Evolutionary conservation across 257 asterid genomes (phyloP).

Genomic region (Ligustrum vulgare): DNA sequence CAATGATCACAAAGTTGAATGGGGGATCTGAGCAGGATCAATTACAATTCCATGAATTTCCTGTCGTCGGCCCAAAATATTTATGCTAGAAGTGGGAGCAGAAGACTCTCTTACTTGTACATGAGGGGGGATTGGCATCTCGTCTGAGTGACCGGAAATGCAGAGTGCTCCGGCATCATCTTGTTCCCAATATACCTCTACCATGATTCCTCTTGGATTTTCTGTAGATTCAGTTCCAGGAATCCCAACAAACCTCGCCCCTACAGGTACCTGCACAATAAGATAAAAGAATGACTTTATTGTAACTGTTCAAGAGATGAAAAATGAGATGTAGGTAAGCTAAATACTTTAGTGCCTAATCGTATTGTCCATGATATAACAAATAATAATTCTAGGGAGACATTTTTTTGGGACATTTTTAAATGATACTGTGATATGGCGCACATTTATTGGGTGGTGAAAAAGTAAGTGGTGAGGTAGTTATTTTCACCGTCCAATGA

Average conservation of each 20-base stretch:
- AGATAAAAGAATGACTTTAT: background rate
- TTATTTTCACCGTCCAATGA: no score
- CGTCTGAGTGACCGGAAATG: slow-evolving; percentile 66
- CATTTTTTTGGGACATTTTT: no score
- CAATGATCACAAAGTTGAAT: slow-evolving; percentile 31
- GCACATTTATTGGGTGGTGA: no score
- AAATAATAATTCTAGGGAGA: no score
- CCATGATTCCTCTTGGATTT: slow-evolving; percentile 66
- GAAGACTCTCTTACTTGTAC: slow-evolving; percentile 42
- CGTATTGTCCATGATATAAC: no score
- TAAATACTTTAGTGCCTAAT: no score
- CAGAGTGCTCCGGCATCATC: slow-evolving; percentile 88
- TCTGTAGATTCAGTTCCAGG: slow-evolving; percentile 70
- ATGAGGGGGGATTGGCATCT: slow-evolving; percentile 62
- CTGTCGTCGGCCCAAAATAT: slow-evolving; percentile 21
- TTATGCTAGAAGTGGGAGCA: slow-evolving; percentile 28
- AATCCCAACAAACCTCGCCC: slow-evolving; percentile 72
- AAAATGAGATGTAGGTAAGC: no score
- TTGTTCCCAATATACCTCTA: slow-evolving; percentile 86
- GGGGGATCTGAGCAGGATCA: slow-evolving; percentile 61
- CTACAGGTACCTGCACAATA: slow-evolving; percentile 63
- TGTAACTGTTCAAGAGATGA: background rate
- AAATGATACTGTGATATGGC: no score
- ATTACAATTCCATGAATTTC: slow-evolving; percentile 58
- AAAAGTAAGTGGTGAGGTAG: no score